Percentiles rank a stretch among this genome's conserved stretches.
phyloP scores from a whole-genome alignment of 495 filamentous ascomycete genomes.

The Penicillium turbatum region DNA sequence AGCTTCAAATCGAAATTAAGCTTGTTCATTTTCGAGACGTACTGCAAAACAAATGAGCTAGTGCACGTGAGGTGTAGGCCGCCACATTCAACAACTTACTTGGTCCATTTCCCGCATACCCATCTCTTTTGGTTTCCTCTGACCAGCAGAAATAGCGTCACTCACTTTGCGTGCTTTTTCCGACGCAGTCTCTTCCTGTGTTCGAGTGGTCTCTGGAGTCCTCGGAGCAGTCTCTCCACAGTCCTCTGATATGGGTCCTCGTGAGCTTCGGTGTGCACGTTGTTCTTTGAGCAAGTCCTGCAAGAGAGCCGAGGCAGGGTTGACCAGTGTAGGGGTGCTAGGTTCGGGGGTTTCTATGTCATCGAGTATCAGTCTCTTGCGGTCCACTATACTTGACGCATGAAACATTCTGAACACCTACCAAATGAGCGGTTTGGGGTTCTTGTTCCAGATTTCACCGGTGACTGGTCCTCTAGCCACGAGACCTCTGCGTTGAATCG shows the following conservation, averaged over 20 bases:
- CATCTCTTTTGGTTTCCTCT: slow-evolving; percentile 43
- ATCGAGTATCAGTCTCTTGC: slow-evolving; percentile 10
- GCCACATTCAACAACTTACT: slow-evolving; percentile 22
- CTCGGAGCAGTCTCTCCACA: slow-evolving; percentile 20
- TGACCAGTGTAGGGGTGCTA: slow-evolving; percentile 32
- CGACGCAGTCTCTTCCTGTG: slow-evolving; percentile 32
- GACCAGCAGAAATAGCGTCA: slow-evolving; percentile 22
- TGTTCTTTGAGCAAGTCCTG: slow-evolving; percentile 49
- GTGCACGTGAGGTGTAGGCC: not conserved
- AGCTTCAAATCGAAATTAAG: slow-evolving; percentile 90
- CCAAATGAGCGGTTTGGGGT: slow-evolving; percentile 24
- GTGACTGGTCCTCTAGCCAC: slow-evolving; percentile 37
- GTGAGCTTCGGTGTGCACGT: slow-evolving; percentile 37
- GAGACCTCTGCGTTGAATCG: slow-evolving; percentile 29
- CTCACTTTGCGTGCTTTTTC: slow-evolving; percentile 35
- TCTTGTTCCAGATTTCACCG: slow-evolving; percentile 11
- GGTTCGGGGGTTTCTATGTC: slow-evolving; percentile 28
- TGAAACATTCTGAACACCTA: slow-evolving; percentile 6
- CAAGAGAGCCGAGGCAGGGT: slow-evolving; percentile 43
- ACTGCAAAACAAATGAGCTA: slow-evolving; percentile 25
- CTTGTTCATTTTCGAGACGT: slow-evolving; percentile 66
- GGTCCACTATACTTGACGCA: not conserved
- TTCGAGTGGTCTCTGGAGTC: slow-evolving; percentile 32
- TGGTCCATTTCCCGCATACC: slow-evolving; percentile 49
- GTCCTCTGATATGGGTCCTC: slow-evolving; percentile 25